Conservation (phyloP, 768 basidiomycete genomes). For the Daedaleopsis nitida region DNA sequence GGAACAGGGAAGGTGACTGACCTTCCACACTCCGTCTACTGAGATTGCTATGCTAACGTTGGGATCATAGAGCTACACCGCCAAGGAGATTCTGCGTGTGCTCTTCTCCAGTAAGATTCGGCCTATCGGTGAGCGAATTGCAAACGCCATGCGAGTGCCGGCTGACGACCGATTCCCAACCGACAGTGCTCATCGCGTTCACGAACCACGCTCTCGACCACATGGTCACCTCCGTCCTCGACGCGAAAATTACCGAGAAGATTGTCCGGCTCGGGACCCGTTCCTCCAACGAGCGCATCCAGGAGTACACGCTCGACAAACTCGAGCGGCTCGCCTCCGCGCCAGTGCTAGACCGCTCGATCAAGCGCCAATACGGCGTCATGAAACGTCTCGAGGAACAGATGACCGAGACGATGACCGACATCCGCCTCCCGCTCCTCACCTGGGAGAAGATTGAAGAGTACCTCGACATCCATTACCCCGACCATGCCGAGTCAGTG, state of each 20-base stretch:
- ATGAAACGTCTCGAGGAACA: constrained; percentile 43
- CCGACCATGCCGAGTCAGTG: constrained; percentile 50
- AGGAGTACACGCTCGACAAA: constrained; percentile 59
- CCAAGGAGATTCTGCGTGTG: constrained; percentile 68
- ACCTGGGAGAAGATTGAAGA: constrained; percentile 39
- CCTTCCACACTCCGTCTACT: neutral
- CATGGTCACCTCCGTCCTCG: constrained; percentile 64
- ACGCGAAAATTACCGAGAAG: constrained; percentile 61
- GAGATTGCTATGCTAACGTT: too few relatives aligned
- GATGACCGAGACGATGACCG: constrained; percentile 49
- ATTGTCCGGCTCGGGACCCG: constrained; percentile 73
- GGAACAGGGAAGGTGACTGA: constrained; percentile 71
- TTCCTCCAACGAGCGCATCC: constrained; percentile 60
- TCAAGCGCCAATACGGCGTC: constrained; percentile 32
- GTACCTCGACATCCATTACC: constrained; percentile 47
- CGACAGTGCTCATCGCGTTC: constrained; percentile 54
- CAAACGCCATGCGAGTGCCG: too few relatives aligned
- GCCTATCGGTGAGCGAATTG: neutral
- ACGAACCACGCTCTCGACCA: constrained; percentile 84
- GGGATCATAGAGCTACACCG: constrained; percentile 69
- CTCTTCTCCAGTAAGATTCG: constrained; percentile 53
- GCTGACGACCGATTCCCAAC: too few relatives aligned
- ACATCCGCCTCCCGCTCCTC: constrained; percentile 38
- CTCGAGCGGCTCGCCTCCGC: constrained; percentile 49
- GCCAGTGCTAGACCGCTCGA: constrained; percentile 37